Base-by-base conservation (phyloP, 164 flowering plant species). In the Warburgia ugandensis region DNA sequence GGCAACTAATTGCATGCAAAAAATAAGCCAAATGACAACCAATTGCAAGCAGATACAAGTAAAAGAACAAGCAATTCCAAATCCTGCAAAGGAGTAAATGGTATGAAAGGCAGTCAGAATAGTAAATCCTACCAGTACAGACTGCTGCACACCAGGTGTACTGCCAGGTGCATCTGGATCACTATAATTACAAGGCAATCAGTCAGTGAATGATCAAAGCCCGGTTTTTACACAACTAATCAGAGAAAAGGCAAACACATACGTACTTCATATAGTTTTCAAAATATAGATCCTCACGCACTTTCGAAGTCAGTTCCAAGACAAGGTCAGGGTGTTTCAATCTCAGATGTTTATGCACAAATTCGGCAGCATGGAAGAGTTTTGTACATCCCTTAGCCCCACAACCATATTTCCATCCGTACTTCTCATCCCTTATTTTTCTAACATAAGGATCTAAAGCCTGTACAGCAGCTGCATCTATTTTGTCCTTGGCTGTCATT, bases 391-490 rank as follows among this genome's bases (percentile, higher is more conserved):
- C 96, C 68, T 94, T 94, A 50, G 99, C 99, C 58, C 99, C 99
- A 71, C 99, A 94, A 36, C 99, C 99, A 76, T 89, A 94, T 68
- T 94, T 94, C 99, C 99, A 94, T 3, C 99, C 99, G 62, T 94
- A 94, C 60, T 94, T 94, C 61, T 94, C 99, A 72, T 94, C 99
- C 70, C 95, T 84, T 41, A 94, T 94, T 68, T 94, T 94, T 25
- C 99, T 75, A 7, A 89, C 96, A 63, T 66, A 71, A 10, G 99
- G 99, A 65, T 94, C 97, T 47, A 94, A 63, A 30, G 60, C 85
- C 65, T 94, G 94, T 68, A 50, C 71, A 54, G 97, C 86, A 55
- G 88, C 79, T 5, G 86, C 90, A 59, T 94, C 97, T 59, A 94
- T 75, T 75, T 84, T 94, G 19, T 94, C 99, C 67, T 89, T 94